Evolutionary conservation across 2,329 filamentous ascomycete genomes (phyloP), one percentile per base, ranked within the genome.

Genomic region (Pleurostoma richardsiae): DNA sequence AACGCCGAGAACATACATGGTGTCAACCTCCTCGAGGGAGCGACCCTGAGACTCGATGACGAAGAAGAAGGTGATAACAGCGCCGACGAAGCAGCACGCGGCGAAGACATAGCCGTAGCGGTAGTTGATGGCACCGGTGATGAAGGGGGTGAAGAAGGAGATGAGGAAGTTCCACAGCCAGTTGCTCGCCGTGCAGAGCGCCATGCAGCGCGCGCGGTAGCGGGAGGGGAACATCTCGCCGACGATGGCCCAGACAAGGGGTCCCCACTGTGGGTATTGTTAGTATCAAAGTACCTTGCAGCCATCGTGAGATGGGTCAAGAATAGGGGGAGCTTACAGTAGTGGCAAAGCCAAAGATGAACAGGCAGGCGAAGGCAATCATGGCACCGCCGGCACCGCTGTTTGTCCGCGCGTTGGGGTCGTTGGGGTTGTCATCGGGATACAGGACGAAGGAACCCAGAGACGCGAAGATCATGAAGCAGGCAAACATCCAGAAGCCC

Each of bases 341-440:
- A 6, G 58, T 63, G 29, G 85, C 85, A 54, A 88, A 90, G 2
- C 79, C 83, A 42, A 81, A 77, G 47, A 90, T 89, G 65, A 88
- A 90, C 70, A 89, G 79, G 64, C 82, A 87, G 3, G 85, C 82
- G 45, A 85, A 80, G 7, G 86, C 80, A 54, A 90, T 87, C 77
- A 89, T 83, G 50, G 83, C 75, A 5, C 81, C 79, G 8, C 85
- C 85, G 10, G 80, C 73, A 6, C 31, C 27, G 31, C 39, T 30
- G 1, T 67, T 62, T 7, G 64, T 61, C 28, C 39, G 47, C 40
- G 49, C 42, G 54, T 69, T 76, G 28, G 53, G 48, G 33, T 61
- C 59, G 4, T 64, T 63, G 0, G 72, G 75, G 41, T 72, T 56
- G 39, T 39, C 38, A 33, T 51, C 47, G 39, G 49, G 47, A 44